Conservation (phyloP, 1,284 basidiomycete genomes). For the Ganoderma meredithae region DNA sequence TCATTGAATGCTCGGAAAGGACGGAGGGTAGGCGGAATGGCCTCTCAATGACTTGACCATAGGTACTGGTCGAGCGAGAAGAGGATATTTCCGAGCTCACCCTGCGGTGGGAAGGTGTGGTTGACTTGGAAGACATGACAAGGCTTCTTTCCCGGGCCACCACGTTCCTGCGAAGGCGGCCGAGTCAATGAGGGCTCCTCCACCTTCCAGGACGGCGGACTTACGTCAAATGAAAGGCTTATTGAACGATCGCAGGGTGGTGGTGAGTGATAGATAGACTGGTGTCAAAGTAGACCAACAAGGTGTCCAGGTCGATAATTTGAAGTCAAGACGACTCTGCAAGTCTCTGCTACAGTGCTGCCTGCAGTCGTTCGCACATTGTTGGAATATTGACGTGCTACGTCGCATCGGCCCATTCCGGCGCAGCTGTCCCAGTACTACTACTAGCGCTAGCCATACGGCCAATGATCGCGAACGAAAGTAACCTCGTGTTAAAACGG, state of each 20-base stretch:
- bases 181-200: not conserved
- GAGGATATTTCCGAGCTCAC: constrained; percentile 16
- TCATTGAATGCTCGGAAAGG: constrained; percentile 8
- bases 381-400: not conserved
- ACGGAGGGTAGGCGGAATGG: constrained; percentile 10
- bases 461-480: not conserved
- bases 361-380: too few species aligned
- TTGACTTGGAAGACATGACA: constrained; percentile 6
- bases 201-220: not conserved
- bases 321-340: not conserved
- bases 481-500: not conserved
- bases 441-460: not conserved
- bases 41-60: constrained; percentile 28
- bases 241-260: not conserved
- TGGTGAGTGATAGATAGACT: not conserved
- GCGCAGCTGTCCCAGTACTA: not conserved
- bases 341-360: too few species aligned
- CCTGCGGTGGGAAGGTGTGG: constrained; percentile 9
- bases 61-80: constrained; percentile 26
- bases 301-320: not conserved
- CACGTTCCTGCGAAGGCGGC: constrained; percentile 1
- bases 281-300: not conserved
- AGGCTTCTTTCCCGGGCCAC: not conserved
- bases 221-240: not conserved
- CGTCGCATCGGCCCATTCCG: not conserved